Conservation (phyloP, 2,329 filamentous ascomycete genomes). For the Cordyceps fumosorosea region DNA sequence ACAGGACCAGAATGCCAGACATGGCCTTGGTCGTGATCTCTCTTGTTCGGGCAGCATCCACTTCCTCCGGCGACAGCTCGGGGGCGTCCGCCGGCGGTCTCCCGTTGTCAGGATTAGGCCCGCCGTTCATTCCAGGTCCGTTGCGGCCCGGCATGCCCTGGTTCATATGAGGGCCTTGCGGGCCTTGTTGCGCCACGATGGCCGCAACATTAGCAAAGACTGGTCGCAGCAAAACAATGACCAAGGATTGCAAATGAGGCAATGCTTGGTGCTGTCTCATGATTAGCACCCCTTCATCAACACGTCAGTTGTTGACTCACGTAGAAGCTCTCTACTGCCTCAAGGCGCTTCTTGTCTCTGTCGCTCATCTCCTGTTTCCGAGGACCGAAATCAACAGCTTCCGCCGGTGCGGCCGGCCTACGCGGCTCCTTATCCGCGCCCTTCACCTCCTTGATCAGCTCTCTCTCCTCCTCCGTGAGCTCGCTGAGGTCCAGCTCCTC, state of each 20-base stretch:
- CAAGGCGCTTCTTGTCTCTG: slow-evolving; percentile 57
- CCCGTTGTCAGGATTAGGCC: slow-evolving; percentile 21
- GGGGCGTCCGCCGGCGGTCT: slow-evolving; percentile 28
- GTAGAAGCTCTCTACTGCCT: slow-evolving; percentile 77
- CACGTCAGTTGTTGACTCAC: slow-evolving; percentile 43
- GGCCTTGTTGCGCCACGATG: slow-evolving; percentile 59
- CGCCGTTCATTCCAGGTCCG: slow-evolving; percentile 35
- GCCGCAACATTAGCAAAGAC: slow-evolving; percentile 82
- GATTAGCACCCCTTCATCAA: not conserved
- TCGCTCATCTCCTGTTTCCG: slow-evolving; percentile 39
- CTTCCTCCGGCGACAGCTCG: slow-evolving; percentile 61
- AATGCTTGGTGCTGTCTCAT: slow-evolving; percentile 59
- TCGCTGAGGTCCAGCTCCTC: slow-evolving; percentile 42
- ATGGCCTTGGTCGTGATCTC: slow-evolving; percentile 90
- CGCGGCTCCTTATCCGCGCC: slow-evolving; percentile 26
- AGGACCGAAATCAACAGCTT: slow-evolving; percentile 40
- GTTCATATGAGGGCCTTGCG: slow-evolving; percentile 41
- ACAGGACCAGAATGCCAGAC: slow-evolving; percentile 77
- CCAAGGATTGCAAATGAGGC: slow-evolving; percentile 82
- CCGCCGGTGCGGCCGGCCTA: slow-evolving; percentile 20
- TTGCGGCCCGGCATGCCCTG: slow-evolving; percentile 33
- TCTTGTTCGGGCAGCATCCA: slow-evolving; percentile 72
- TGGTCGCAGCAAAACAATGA: slow-evolving; percentile 87
- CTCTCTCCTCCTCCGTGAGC: slow-evolving; percentile 33
- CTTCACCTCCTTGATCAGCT: slow-evolving; percentile 36